Base-by-base conservation (phyloP, 2,329 filamentous ascomycete species). In the Ilyonectria robusta region DNA sequence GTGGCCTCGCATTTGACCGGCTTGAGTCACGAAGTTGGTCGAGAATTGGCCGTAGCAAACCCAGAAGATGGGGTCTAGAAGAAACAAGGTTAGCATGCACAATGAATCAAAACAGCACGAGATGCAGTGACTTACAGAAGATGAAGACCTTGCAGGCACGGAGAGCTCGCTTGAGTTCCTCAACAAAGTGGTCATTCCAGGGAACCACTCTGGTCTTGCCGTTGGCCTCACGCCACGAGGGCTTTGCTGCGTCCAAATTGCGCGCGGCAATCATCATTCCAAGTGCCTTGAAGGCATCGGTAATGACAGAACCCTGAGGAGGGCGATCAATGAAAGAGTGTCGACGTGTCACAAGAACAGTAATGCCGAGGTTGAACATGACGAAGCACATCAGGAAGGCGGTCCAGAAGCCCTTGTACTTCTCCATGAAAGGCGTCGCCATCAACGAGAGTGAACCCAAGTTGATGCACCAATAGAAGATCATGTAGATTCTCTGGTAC, bases 381-480 rank as follows among this genome's bases (percentile, higher is more conserved):
- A 84, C 85, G 70, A 91, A 86, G 78, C 76, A 84, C 84, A 86
- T 79, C 79, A 82, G 82, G 69, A 81, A 94, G 2, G 89, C 91
- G 1, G 85, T 85, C 86, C 91, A 93, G 86, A 91, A 94, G 4
- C 89, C 90, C 64, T 90, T 79, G 72, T 91, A 86, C 65, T 87
- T 82, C 78, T 94, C 92, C 82, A 93, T 86, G 76, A 89, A 90
- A 1, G 89, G 89, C 1, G 90, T 93, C 7, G 87, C 89, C 71
- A 94, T 85, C 60, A 88, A 83, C 0, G 88, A 92, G 7, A 94
- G 83, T 2, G 90, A 88, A n/a, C 92, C 92, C 17, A 94, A 72
- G 79, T 94, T 94, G 76, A 94, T 93, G 80, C 89, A 91, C 78
- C 86, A 85, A 80, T 93, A 93, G 82, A 93, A 93, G 76, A 93